These are phyloP conservation scores for Limonomyces culmigenus DNA, from an alignment of 1,284 basidiomycete species.

Conservation along the genomic window DNA sequence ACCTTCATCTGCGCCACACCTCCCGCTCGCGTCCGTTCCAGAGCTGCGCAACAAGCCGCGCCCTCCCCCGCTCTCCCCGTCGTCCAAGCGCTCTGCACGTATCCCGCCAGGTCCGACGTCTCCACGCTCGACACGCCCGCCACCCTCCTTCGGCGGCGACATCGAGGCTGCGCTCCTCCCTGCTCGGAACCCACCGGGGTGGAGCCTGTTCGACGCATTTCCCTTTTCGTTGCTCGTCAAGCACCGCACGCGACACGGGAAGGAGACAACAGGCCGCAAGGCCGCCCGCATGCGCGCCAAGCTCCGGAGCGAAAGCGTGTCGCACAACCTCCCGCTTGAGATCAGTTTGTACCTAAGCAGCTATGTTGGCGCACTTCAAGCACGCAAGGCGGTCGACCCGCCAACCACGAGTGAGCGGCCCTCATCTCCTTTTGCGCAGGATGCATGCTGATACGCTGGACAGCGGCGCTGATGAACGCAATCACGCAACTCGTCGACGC, in stretches of 20 bases:
- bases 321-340: constrained; percentile 59
- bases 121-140: too few species aligned
- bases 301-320: constrained; percentile 25
- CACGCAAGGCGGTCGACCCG: constrained; percentile 41
- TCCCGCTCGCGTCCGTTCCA: constrained; percentile 1
- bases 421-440: background rate
- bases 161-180: constrained; percentile 37
- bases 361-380: constrained; percentile 12
- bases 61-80: background rate
- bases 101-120: background rate
- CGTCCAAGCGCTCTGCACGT: background rate
- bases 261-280: constrained; percentile 37
- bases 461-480: constrained; percentile 34
- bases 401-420: constrained; percentile 39
- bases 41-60: background rate
- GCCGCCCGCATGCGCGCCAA: constrained; percentile 34
- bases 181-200: constrained; percentile 42
- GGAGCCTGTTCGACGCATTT: constrained; percentile 47
- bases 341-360: constrained; percentile 61
- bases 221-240: constrained; percentile 47
- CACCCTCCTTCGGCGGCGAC: constrained; percentile 7
- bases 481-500: constrained; percentile 48
- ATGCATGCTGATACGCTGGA: background rate
- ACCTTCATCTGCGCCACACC: constrained; percentile 3
- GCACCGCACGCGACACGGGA: constrained; percentile 25